A percentile compares a stretch with the other conserved stretches of the same genome.
Conservation (phyloP, 352 stramenopile species). For the Phytophthora palmivora region DNA sequence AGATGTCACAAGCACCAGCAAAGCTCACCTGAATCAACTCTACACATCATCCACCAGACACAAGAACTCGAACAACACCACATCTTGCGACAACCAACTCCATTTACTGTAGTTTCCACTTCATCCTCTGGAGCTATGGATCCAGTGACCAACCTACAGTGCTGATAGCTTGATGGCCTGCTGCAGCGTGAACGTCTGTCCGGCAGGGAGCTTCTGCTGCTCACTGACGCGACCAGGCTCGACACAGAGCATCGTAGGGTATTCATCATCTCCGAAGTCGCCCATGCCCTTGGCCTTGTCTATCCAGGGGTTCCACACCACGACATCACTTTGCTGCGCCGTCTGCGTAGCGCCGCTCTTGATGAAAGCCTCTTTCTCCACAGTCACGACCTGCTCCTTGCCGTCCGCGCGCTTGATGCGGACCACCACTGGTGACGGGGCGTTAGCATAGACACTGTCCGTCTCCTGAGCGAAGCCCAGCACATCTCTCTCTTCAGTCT, state of each 20-base stretch:
- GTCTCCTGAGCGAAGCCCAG: slow-evolving; percentile 84
- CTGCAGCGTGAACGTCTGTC: slow-evolving; percentile 71
- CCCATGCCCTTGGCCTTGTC: slow-evolving; percentile 93
- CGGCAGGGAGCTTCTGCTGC: slow-evolving; percentile 61
- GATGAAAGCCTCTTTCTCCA: slow-evolving; percentile 77
- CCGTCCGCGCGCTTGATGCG: slow-evolving; percentile 64
- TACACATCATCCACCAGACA: background rate
- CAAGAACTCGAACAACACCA: slow-evolving; percentile 7
- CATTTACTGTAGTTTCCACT: slow-evolving; percentile 19
- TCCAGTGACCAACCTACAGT: slow-evolving; percentile 35
- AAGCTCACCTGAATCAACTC: background rate
- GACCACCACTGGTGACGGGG: slow-evolving; percentile 66
- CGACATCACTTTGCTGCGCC: slow-evolving; percentile 70
- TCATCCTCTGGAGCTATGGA: background rate
- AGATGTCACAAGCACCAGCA: too few species aligned
- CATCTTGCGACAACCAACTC: slow-evolving; percentile 24
- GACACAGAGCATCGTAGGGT: slow-evolving; percentile 95
- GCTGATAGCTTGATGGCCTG: slow-evolving; percentile 69
- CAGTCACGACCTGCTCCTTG: slow-evolving; percentile 66
- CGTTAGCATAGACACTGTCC: slow-evolving; percentile 90
- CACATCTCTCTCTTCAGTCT: slow-evolving; percentile 60
- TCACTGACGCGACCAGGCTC: slow-evolving; percentile 91
- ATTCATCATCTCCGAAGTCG: slow-evolving; percentile 96
- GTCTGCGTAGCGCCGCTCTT: slow-evolving; percentile 43
- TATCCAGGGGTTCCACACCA: slow-evolving; percentile 95